phyloP scores from a whole-genome alignment of 2,329 filamentous ascomycete genomes.

The Pseudogymnoascus sp. region DNA sequence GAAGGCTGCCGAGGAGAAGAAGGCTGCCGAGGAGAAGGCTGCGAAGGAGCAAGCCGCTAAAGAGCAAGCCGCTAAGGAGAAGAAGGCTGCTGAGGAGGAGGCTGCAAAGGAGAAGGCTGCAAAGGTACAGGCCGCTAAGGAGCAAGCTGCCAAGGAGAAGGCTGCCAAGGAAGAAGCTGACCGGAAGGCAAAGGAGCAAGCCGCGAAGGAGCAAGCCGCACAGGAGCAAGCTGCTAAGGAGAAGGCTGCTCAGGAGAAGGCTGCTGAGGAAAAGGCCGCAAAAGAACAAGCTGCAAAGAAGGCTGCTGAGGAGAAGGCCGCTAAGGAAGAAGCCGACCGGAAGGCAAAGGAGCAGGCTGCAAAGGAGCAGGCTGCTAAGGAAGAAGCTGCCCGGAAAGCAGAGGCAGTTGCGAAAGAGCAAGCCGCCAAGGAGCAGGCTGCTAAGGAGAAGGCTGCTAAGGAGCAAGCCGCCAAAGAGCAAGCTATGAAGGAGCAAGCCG shows the following conservation, averaged over 20 bases:
- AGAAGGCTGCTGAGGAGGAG: not conserved
- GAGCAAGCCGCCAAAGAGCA: not conserved
- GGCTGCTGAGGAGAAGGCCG: not conserved
- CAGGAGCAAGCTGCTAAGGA: not conserved
- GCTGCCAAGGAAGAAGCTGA: not conserved
- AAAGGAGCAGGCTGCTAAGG: not conserved
- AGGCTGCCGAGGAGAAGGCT: not conserved
- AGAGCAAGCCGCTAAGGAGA: not conserved
- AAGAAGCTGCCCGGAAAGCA: not conserved
- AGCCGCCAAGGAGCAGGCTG: not conserved
- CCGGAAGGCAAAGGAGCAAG: not conserved
- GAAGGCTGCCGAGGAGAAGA: not conserved
- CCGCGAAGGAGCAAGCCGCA: not conserved
- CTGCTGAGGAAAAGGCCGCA: not conserved
- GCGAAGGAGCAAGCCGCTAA: not conserved
- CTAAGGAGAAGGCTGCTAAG: not conserved
- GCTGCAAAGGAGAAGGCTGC: not conserved
- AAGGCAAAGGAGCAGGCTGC: not conserved
- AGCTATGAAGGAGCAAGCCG: not conserved
- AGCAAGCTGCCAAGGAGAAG: not conserved
- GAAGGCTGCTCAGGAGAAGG: not conserved
- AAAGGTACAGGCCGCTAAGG: not conserved
- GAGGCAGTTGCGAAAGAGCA: not conserved
- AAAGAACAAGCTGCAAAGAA: not conserved
- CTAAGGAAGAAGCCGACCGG: not conserved